Base-by-base conservation (phyloP, 176 grass and related monocot genomes). In the Carex cristatella region DNA sequence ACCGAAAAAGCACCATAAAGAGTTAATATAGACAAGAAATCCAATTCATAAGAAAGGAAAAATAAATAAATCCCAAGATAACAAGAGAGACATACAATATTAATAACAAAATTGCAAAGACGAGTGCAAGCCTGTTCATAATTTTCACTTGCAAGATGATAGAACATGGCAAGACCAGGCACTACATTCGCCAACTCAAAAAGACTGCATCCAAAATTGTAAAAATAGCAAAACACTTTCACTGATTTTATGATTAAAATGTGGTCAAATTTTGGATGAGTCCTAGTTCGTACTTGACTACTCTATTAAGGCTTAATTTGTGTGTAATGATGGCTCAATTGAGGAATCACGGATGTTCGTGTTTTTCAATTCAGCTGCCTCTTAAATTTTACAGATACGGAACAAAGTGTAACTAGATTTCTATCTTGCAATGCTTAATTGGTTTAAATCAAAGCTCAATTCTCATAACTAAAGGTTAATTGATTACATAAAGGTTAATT, bases 71-170 rank as follows among this genome's bases (percentile, higher is more conserved):
- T 78, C 23, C 2, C 3, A 57, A 16, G 4, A 56, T 55, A 77
- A 78, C 61, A 33, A 69, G 1, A 85, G 81, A 79, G 64, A 91
- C 88, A 83, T 94, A 99, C 96, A 73, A 92, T 86, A 83, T 94
- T 89, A 94, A 99, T 99, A 70, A 99, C 91, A 64, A 88, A 91
- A 66, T 74, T 92, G 84, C 91, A 94, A 87, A 95, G 96, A 65
- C 88, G 91, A 84, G 93, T 99, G 85, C 93, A 99, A 89, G 96
- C 93, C 51, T 94, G 93, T 87, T 99, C 93, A 69, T 99, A 99
- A 55, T 87, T 85, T 92, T 94, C 93, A 83, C 90, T 94, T 66
- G 96, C 96, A 70, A 92, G 87, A 86, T 91, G 90, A 74, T 99
- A 99, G 85, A 91, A 99, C 35, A 92, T 99, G n/a, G 88, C 90